These are phyloP conservation scores for Alternaria alternata DNA, from an alignment of 2,329 filamentous ascomycete genomes.

Conservation along the genomic window DNA sequence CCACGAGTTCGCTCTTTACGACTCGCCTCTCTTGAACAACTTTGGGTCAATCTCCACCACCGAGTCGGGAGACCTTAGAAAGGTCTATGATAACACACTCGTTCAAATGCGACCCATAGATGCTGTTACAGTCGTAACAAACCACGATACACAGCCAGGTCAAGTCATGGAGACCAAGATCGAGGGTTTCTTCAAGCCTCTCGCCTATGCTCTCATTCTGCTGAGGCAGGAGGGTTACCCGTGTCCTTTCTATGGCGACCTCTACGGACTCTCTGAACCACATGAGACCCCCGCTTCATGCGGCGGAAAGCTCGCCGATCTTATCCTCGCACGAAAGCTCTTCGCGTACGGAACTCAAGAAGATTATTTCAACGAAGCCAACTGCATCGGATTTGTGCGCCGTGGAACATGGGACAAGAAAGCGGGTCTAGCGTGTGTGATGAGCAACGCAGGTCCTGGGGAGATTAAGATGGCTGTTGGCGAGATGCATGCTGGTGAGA, in stretches of 20 bases:
- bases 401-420: conserved; percentile 61
- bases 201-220: conserved; percentile 76
- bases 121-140: conserved; percentile 73
- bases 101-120: conserved; percentile 63
- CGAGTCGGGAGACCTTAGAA: conserved; percentile 67
- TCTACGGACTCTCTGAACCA: conserved; percentile 70
- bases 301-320: conserved; percentile 63
- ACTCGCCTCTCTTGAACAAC: conserved; percentile 73
- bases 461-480: conserved; percentile 70
- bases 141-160: conserved; percentile 74
- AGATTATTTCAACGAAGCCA: conserved; percentile 68
- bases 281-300: conserved; percentile 62
- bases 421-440: conserved; percentile 58
- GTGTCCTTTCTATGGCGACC: conserved; percentile 74
- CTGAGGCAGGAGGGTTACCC: conserved; percentile 70
- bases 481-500: conserved; percentile 63
- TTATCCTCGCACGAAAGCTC: conserved; percentile 69
- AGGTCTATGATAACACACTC: conserved; percentile 68
- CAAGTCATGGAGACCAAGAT: conserved; percentile 71
- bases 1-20: conserved; percentile 66
- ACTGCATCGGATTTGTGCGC: conserved; percentile 69
- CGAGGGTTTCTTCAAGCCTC: conserved; percentile 71
- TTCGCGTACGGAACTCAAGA: conserved; percentile 72
- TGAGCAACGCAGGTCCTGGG: conserved; percentile 56
- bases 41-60: conserved; percentile 68